Conservation (phyloP, 2,329 filamentous ascomycete genomes). For the Leptographium radiaticola region DNA sequence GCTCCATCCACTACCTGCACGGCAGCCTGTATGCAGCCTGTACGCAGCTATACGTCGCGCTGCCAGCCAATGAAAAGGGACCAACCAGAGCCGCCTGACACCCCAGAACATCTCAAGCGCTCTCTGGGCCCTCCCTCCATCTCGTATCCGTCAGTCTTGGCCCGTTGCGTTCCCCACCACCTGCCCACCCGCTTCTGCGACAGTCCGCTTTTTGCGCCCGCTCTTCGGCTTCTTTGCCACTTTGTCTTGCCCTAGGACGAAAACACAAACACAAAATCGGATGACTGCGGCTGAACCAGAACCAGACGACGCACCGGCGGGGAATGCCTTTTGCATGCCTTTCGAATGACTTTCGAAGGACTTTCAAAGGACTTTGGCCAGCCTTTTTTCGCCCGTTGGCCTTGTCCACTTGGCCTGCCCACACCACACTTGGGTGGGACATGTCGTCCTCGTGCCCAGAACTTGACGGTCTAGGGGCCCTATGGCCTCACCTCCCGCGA, state of each 20-base stretch:
- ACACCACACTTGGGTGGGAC: background rate
- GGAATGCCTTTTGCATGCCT: background rate
- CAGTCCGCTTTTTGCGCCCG: background rate
- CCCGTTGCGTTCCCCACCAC: background rate
- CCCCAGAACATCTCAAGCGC: slow-evolving; percentile 2
- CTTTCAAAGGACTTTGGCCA: too few relatives aligned
- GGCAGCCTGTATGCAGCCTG: slow-evolving; percentile 2
- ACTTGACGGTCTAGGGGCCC: background rate
- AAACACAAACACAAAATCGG: background rate
- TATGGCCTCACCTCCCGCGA: slow-evolving; percentile 2
- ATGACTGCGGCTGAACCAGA: background rate
- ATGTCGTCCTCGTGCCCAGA: background rate
- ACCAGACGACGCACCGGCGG: background rate
- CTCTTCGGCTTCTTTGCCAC: background rate
- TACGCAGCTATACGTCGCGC: slow-evolving; percentile 8
- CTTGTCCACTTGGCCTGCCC: too few relatives aligned
- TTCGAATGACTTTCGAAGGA: too few relatives aligned
- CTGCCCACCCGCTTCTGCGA: background rate
- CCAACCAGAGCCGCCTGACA: slow-evolving; percentile 13
- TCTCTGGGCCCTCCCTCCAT: slow-evolving; percentile 1
- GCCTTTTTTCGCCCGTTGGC: too few relatives aligned
- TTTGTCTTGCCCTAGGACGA: background rate
- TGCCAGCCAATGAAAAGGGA: slow-evolving; percentile 10
- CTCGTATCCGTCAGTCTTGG: slow-evolving; percentile 2
- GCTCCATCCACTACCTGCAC: slow-evolving; percentile 9